Base-by-base conservation (phyloP, 768 basidiomycete species). In the Pisolithus orientalis region DNA sequence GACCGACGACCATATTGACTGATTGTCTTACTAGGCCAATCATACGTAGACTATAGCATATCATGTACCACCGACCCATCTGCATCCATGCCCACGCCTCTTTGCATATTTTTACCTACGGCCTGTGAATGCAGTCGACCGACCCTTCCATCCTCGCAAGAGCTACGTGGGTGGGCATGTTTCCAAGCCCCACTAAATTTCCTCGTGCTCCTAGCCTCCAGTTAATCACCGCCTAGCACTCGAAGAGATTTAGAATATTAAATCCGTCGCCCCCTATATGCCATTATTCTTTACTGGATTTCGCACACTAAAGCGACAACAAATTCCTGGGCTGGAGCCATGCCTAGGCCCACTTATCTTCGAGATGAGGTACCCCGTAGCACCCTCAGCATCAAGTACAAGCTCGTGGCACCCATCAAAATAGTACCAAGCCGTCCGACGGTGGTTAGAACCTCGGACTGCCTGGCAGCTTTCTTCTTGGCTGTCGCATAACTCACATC, bases 401-500 rank as follows among this genome's bases (percentile, higher is more conserved):
- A 59, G 47, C 72, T 76, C 53, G 67, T 69, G 59, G 69, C 70
- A 42, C 76, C 74, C 57, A 79, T 56, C 50, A 72, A 58, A 44
- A 66, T 67, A 54, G 76, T 69, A 50, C 78, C 79, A 59, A 74
- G 62, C 75, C 79, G 78, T 24, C 76, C 79, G 13, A 76, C 62
- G 47, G 68, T 64, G 48, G 72, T 66, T 55, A 97, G 71, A 49
- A 90, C 75, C 29, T 65, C 67, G n/a, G 78, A 72, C 71, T 99
- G 95, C 64, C 76, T 72, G 54, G 69, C 74, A 52, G 86, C 86
- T 68, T 83, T 84, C 64, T 74, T 76, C 65, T 80, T 79, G 21
- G 86, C 94, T 47, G 82, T 83, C 51, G 84, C 83, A 65, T 99
- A 99, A 66, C 85, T 86, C 61, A 99, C 82, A 70, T 98, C 95